phyloP scores from a whole-genome alignment of 2,329 filamentous ascomycete species.

The Pyricularia grisea region DNA sequence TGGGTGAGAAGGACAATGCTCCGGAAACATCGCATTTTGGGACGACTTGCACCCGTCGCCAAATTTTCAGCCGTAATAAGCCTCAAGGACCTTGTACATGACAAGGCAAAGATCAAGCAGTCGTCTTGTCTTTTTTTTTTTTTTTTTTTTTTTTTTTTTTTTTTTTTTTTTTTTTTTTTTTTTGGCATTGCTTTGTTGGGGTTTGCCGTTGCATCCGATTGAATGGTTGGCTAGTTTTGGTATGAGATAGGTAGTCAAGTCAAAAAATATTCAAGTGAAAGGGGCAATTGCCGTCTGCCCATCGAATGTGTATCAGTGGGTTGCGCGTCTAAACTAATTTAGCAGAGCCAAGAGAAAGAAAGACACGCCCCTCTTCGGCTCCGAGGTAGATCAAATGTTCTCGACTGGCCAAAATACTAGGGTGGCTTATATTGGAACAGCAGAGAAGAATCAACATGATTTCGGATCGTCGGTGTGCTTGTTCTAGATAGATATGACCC shows the following conservation, averaged over 20 bases:
- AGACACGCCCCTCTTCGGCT: neutral
- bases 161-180: too few species aligned
- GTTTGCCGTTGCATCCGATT: neutral
- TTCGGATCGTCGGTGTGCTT: neutral
- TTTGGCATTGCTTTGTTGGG: neutral
- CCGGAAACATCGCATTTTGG: neutral
- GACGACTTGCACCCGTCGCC: neutral
- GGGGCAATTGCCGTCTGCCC: neutral
- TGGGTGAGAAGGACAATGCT: neutral
- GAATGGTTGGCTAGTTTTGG: neutral
- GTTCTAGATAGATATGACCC: neutral
- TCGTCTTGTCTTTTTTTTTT: neutral
- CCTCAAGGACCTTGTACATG: neutral
- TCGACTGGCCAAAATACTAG: neutral
- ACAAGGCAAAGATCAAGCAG: neutral
- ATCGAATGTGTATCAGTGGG: neutral
- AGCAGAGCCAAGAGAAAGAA: neutral
- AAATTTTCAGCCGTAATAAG: neutral
- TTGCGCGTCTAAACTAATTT: neutral
- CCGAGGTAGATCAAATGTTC: neutral
- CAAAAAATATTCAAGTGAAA: neutral
- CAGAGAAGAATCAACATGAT: neutral
- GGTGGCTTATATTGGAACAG: neutral
- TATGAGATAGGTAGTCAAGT: neutral
- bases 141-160: too few species aligned